phyloP scores from a whole-genome alignment of 345 rosid species.

The Balakata baccata region DNA sequence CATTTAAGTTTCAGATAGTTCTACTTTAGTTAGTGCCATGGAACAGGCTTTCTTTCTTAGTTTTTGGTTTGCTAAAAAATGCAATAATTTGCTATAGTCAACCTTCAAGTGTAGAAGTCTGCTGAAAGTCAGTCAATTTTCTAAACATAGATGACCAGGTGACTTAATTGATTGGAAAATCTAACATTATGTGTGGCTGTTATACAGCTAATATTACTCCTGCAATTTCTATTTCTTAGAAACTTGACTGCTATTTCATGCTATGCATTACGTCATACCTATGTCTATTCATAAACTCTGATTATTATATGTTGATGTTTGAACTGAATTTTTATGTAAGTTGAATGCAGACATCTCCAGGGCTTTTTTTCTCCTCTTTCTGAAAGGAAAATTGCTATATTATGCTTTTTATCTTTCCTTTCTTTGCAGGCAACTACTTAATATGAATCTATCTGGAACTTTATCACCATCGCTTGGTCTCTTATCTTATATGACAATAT shows the following conservation, averaged over 20 bases:
- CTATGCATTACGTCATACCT: neutral
- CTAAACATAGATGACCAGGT: neutral
- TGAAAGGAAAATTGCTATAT: neutral
- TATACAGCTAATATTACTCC: neutral
- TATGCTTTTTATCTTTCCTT: neutral
- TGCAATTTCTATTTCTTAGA: neutral
- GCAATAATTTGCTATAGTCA: neutral
- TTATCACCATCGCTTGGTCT: slow-evolving; percentile 78
- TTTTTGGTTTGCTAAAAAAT: neutral
- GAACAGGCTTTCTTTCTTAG: neutral
- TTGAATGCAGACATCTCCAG: neutral
- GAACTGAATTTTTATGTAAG: neutral
- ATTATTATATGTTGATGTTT: neutral
- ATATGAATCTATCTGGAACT: slow-evolving; percentile 71
- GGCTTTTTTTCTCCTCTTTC: neutral
- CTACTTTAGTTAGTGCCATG: neutral
- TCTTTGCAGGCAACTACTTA: slow-evolving; percentile 65
- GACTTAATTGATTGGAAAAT: neutral
- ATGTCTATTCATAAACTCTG: neutral
- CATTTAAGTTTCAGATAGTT: neutral
- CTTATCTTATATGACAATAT: slow-evolving; percentile 54
- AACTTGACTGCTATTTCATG: neutral
- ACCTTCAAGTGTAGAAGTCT: neutral
- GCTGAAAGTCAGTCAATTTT: neutral
- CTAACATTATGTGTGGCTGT: neutral